Evolutionary conservation across 495 filamentous ascomycete genomes (phyloP).

Genomic region (Evernia prunastri): DNA sequence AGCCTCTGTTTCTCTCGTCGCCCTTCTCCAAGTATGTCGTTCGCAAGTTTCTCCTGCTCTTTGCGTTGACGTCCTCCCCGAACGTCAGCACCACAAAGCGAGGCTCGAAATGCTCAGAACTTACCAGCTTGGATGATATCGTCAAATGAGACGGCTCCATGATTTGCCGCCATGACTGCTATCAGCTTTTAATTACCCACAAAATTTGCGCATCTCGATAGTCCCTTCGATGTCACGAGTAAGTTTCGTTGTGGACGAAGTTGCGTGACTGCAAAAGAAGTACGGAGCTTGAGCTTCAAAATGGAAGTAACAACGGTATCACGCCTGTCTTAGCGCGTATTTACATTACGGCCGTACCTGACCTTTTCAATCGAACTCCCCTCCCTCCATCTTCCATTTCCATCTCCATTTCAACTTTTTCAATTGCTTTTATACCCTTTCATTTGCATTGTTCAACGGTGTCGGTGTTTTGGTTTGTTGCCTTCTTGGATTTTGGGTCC

Average conservation of each 20-base stretch:
- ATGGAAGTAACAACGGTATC: slow-evolving; percentile 1
- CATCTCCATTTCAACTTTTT: background rate
- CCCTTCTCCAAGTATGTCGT: slow-evolving; percentile 5
- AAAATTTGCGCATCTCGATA: background rate
- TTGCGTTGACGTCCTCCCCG: slow-evolving; percentile 21
- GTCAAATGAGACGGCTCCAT: slow-evolving; percentile 52
- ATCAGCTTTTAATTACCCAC: background rate
- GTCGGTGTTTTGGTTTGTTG: background rate
- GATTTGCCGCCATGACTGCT: slow-evolving; percentile 42
- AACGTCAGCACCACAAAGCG: slow-evolving; percentile 11
- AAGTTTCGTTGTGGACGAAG: background rate
- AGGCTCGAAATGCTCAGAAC: slow-evolving; percentile 8
- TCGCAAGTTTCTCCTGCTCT: slow-evolving; percentile 12
- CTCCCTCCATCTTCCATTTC: no score
- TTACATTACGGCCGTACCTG: slow-evolving; percentile 10
- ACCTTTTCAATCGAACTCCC: background rate
- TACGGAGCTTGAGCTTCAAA: background rate
- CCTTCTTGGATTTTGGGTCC: background rate
- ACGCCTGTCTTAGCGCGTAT: slow-evolving; percentile 7
- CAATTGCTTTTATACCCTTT: background rate
- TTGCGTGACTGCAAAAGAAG: background rate
- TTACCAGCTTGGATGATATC: slow-evolving; percentile 60
- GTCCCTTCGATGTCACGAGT: background rate
- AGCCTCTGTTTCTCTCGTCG: slow-evolving; percentile 65
- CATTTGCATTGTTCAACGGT: slow-evolving; percentile 2